phyloP scores from a whole-genome alignment of 805 yeast genomes.

The Hermanozyma aechmeae region DNA sequence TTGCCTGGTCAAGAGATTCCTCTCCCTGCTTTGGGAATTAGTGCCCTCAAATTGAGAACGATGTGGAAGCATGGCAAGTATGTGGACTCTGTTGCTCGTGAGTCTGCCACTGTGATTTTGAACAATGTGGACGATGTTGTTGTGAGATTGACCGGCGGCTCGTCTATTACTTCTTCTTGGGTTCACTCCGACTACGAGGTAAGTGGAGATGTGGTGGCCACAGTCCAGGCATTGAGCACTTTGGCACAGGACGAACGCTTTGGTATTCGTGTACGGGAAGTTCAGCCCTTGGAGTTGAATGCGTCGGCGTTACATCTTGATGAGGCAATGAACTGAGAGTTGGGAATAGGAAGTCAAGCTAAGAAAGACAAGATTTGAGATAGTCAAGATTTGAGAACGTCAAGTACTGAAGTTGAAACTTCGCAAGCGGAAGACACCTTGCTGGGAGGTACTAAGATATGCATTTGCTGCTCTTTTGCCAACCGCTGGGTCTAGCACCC shows the following conservation, averaged over 20 bases:
- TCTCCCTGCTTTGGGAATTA: slow-evolving; percentile 62
- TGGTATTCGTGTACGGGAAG: slow-evolving; percentile 56
- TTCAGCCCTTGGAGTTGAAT: slow-evolving; percentile 10
- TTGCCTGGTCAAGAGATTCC: slow-evolving; percentile 72
- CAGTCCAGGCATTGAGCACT: slow-evolving; percentile 46
- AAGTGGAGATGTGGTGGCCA: slow-evolving; percentile 34
- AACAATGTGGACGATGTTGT: slow-evolving; percentile 43
- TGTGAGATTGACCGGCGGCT: slow-evolving; percentile 76
- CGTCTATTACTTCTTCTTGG: slow-evolving; percentile 70
- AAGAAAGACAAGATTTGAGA: too few relatives aligned
- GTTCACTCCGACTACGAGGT: slow-evolving; percentile 72
- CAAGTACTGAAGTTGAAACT: slow-evolving; percentile 1
- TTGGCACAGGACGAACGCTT: slow-evolving; percentile 60
- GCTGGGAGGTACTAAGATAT: too few relatives aligned
- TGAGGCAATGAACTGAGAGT: slow-evolving; percentile 14
- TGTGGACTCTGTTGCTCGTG: slow-evolving; percentile 60
- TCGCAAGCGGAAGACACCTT: slow-evolving; percentile 1
- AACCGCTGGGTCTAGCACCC: too few relatives aligned
- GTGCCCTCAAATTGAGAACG: slow-evolving; percentile 58
- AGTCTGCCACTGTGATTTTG: slow-evolving; percentile 65
- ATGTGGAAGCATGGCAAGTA: slow-evolving; percentile 42
- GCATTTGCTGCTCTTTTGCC: too few relatives aligned
- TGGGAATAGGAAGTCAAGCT: too few relatives aligned
- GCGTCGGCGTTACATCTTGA: slow-evolving; percentile 7
- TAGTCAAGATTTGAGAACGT: too few relatives aligned